Evolutionary conservation across 2,329 filamentous ascomycete species (phyloP).

Genomic region (Botryotinia narcissicola): DNA sequence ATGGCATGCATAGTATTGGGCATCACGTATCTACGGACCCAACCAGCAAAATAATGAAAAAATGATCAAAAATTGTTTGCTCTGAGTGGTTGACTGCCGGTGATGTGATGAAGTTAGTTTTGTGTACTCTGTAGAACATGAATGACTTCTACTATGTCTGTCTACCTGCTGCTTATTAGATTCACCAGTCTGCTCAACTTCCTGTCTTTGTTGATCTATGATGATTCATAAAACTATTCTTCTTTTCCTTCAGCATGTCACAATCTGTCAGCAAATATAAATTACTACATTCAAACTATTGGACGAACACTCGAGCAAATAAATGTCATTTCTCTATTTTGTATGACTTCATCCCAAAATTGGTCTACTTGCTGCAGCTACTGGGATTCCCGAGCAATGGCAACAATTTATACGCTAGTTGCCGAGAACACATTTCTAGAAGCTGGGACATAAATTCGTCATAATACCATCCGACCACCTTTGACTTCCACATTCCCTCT

Average conservation of each 20-base stretch:
- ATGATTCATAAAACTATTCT: neutral
- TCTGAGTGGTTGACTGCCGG: neutral
- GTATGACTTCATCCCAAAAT: neutral
- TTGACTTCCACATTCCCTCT: neutral
- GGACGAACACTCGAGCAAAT: neutral
- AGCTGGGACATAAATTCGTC: conserved; percentile 14
- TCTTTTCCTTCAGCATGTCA: neutral
- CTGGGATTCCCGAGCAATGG: neutral
- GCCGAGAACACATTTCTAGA: conserved; percentile 22
- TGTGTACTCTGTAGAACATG: neutral
- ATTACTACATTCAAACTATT: neutral
- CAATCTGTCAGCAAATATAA: neutral
- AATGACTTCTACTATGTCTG: neutral
- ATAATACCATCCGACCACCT: conserved; percentile 9
- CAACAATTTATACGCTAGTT: conserved; percentile 15
- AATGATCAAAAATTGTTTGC: neutral
- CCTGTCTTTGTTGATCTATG: neutral
- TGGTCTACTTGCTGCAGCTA: neutral
- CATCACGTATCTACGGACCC: conserved; percentile 20
- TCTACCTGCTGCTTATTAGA: neutral
- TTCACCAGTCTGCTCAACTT: neutral
- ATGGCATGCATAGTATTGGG: conserved; percentile 16
- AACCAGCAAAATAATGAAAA: conserved; percentile 12
- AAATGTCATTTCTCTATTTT: neutral
- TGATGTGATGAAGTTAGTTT: neutral